These are phyloP conservation scores for Alopecurus myosuroides DNA, from an alignment of 176 grass and related monocot genomes.

Conservation along the genomic window DNA sequence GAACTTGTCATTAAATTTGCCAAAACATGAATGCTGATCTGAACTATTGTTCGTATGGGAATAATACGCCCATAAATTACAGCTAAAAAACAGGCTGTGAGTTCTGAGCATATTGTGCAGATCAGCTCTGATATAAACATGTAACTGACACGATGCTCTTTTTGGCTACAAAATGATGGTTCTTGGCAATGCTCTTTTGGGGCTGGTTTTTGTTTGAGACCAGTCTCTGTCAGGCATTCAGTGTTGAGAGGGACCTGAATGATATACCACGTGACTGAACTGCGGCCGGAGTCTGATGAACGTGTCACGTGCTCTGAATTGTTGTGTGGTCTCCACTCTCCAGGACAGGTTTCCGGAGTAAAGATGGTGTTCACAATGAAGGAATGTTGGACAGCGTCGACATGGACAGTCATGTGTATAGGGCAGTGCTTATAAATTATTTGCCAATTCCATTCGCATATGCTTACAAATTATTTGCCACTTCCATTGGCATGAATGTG, in stretches of 20 bases:
- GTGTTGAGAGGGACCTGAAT: background rate
- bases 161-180: background rate
- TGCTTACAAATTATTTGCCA: no score
- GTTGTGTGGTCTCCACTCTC: no score
- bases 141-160: background rate
- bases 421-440: no score
- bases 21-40: background rate
- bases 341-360: no score
- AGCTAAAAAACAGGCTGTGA: background rate
- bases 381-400: no score
- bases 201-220: background rate
- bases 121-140: background rate
- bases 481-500: no score
- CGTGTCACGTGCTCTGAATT: background rate
- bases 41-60: no score
- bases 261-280: background rate
- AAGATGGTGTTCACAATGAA: no score
- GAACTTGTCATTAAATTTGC: background rate
- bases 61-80: no score
- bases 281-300: background rate
- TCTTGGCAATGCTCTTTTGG: background rate
- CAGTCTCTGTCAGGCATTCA: background rate
- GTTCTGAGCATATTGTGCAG: background rate
- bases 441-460: background rate
- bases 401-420: no score